Base-by-base conservation (phyloP, 192 early-diverging fungal genomes). In the Coemansia sp. region DNA sequence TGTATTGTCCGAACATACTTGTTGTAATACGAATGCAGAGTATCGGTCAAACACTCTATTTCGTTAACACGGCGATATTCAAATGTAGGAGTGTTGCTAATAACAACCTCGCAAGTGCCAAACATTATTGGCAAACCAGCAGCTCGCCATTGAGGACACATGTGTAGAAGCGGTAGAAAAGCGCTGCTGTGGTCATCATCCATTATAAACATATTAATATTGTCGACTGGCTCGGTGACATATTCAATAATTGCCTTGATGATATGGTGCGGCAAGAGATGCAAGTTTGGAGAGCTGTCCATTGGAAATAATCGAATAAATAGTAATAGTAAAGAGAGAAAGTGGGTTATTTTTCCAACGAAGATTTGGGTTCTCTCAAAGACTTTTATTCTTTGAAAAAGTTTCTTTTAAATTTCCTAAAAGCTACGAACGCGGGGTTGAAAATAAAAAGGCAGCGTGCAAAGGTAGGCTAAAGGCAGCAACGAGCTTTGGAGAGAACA, bases 181-280 rank as follows among this genome's bases (percentile, higher is more conserved):
- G 39, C 26, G 4, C 16, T 58, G 8, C 6, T 18, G 23, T 18
- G 16, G n/a, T 18, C 23, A 4, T 20, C 19, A 23, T 58, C 57
- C 38, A 45, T 41, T 8, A 47, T 3, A 58, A 43, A 58, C 41
- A 58, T 39, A 23, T 58, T 58, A 5, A 57, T 37, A 57, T 57
- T 22, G 23, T 57, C 37, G 4, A 37, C 22, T 5, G 32, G 18
- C 23, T 57, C 56, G 3, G 22, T 14, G 16, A 57, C 56, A 41
- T 57, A 57, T n/a, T 57, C 56, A 3, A 57, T 57, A 2, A 38
- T 23, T 3, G n/a, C n/a, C 38, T 41, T 37, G n/a, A 57, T 57
- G 5, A 57, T 11, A 41, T 57, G 56, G n/a, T 32, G 56, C 22
- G 56, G 56, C 14, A 57, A 16, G 19, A 9, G 29, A 57, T 57